Conservation (phyloP, 345 rosid species). For the Gossypium anomalum region DNA sequence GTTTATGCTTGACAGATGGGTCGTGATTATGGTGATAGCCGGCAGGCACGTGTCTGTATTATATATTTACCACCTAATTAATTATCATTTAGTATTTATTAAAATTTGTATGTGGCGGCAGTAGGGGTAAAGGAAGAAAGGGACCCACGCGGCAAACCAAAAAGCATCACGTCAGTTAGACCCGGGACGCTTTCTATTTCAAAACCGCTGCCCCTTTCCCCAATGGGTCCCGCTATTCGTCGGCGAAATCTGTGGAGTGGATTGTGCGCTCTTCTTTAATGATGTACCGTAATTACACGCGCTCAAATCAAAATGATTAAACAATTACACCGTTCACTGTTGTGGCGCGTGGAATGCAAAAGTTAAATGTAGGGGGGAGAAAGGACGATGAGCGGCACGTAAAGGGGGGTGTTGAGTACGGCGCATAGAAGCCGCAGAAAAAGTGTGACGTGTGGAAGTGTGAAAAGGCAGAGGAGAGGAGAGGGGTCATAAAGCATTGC, state of each 20-base stretch:
- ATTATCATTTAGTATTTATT: neutral
- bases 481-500: neutral
- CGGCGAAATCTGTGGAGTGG: slow-evolving; percentile 15
- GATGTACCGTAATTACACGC: neutral
- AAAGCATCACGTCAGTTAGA: neutral
- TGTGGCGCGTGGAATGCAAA: neutral
- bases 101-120: neutral
- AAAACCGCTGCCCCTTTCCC: neutral
- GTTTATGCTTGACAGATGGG: slow-evolving; percentile 15
- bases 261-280: neutral
- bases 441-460: neutral
- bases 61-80: neutral
- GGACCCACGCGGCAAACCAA: neutral
- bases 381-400: neutral
- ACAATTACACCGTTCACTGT: neutral
- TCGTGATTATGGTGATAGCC: neutral
- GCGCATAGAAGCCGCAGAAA: neutral
- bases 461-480: neutral
- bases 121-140: neutral
- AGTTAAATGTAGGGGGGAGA: neutral
- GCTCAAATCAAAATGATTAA: neutral
- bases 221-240: slow-evolving; percentile 8
- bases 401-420: neutral
- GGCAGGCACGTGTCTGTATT: slow-evolving; percentile 6
- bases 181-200: neutral